Evolutionary conservation across 2,329 filamentous ascomycete species (phyloP).

Genomic region (Juglanconis oblonga): DNA sequence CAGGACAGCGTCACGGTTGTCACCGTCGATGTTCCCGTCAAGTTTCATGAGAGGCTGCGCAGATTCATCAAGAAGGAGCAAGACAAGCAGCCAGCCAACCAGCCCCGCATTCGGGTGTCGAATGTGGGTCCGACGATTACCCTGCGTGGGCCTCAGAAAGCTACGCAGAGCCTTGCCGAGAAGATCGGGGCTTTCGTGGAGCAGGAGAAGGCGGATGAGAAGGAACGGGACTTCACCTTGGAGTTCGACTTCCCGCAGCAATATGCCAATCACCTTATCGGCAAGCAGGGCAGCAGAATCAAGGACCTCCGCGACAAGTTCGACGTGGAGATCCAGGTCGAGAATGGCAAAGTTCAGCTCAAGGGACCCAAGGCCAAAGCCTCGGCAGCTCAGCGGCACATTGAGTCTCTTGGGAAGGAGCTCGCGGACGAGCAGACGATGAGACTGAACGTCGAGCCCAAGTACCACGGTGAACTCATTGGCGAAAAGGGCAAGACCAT

Average conservation of each 20-base stretch:
- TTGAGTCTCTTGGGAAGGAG: conserved; percentile 73
- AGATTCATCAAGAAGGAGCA: conserved; percentile 66
- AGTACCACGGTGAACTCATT: conserved; percentile 93
- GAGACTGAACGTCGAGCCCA: conserved; percentile 83
- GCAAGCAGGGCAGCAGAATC: conserved; percentile 65
- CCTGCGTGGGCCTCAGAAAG: conserved; percentile 72
- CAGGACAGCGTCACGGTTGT: conserved; percentile 53
- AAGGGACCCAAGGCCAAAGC: conserved; percentile 96
- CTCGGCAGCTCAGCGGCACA: conserved; percentile 79
- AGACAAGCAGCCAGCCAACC: conserved; percentile 50
- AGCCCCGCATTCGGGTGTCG: conserved; percentile 60
- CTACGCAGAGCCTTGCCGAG: conserved; percentile 67
- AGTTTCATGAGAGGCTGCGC: conserved; percentile 62
- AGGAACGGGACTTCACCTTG: conserved; percentile 83
- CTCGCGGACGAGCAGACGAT: conserved; percentile 90
- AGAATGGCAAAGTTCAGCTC: conserved; percentile 91
- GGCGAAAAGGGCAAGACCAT: conserved; percentile 84
- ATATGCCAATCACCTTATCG: conserved; percentile 80
- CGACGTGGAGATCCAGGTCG: conserved; percentile 77
- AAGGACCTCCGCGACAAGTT: conserved; percentile 64
- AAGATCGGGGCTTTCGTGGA: conserved; percentile 79
- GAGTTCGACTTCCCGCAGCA: conserved; percentile 94
- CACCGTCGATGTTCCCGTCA: conserved; percentile 56
- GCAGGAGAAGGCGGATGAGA: conserved; percentile 88
- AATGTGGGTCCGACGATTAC: conserved; percentile 61